These are phyloP conservation scores for Acacia pycnantha DNA, from an alignment of 331 rosid species.

Conservation along the genomic window DNA sequence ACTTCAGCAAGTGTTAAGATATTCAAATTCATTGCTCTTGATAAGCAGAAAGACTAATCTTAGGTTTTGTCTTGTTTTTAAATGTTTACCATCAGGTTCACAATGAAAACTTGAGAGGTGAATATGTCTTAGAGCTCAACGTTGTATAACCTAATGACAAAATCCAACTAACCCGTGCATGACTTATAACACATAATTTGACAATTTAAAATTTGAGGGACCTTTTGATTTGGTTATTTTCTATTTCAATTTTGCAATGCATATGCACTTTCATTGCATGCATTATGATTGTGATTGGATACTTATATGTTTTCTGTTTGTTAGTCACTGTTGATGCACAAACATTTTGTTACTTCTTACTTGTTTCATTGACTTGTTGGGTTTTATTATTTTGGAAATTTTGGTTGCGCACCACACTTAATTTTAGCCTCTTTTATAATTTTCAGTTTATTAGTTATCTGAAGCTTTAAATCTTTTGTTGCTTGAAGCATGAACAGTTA, in stretches of 20 bases:
- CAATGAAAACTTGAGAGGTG: not conserved
- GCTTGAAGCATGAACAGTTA: not conserved
- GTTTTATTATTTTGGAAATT: conserved; percentile 16
- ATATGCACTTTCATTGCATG: not conserved
- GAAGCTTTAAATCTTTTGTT: conserved; percentile 14
- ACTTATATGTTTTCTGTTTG: not conserved
- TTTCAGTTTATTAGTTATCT: not conserved
- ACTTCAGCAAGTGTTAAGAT: not conserved
- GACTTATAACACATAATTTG: not conserved
- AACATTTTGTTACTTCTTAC: not conserved
- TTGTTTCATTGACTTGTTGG: conserved; percentile 16
- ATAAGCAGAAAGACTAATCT: not conserved
- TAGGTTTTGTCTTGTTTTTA: not conserved
- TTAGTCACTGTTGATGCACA: not conserved
- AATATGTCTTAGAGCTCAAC: not conserved
- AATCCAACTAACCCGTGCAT: not conserved
- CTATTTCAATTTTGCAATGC: not conserved
- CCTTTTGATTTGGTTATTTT: not conserved
- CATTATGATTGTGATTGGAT: not conserved
- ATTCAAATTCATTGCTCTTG: not conserved
- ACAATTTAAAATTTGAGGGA: not conserved
- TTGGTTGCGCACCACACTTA: not conserved
- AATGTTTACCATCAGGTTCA: not conserved
- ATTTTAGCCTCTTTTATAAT: conserved; percentile 5
- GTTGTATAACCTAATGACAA: not conserved